These are phyloP conservation scores for Leccinellum rugosiceps DNA, from an alignment of 768 basidiomycete species.

Conservation along the genomic window DNA sequence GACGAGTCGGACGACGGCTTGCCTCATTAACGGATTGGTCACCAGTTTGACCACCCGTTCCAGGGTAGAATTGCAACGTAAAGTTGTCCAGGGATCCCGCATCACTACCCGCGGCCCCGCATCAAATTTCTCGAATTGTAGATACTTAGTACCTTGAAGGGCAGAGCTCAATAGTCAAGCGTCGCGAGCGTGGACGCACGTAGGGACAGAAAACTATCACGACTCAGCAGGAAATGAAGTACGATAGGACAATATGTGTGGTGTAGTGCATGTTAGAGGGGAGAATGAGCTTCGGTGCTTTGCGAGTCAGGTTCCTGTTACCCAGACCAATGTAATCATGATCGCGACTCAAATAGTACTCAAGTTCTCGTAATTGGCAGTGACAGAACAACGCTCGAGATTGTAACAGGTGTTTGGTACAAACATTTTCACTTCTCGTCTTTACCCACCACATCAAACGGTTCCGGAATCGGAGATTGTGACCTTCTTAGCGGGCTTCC, in stretches of 20 bases:
- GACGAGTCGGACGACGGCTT: too few relatives aligned
- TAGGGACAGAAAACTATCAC: neutral
- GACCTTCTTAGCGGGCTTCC: neutral
- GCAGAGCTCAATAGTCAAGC: neutral
- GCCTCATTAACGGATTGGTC: too few relatives aligned
- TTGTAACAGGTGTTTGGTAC: neutral
- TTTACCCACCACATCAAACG: neutral
- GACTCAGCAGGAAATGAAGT: too few relatives aligned
- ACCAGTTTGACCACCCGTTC: neutral
- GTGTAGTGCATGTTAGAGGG: neutral
- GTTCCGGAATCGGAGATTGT: constrained; percentile 1
- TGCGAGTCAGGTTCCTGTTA: neutral
- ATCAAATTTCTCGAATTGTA: neutral
- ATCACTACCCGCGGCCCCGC: too few relatives aligned
- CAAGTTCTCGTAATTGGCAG: neutral
- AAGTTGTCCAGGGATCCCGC: too few relatives aligned
- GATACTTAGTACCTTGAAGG: neutral
- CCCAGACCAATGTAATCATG: neutral
- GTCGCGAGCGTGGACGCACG: neutral
- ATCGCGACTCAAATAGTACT: neutral
- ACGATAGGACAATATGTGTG: too few relatives aligned
- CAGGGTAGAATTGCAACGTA: neutral
- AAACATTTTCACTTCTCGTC: neutral
- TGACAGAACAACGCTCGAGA: neutral
- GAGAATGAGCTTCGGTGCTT: neutral